phyloP scores from a whole-genome alignment of 2,329 filamentous ascomycete species.

The Dothistroma pini region DNA sequence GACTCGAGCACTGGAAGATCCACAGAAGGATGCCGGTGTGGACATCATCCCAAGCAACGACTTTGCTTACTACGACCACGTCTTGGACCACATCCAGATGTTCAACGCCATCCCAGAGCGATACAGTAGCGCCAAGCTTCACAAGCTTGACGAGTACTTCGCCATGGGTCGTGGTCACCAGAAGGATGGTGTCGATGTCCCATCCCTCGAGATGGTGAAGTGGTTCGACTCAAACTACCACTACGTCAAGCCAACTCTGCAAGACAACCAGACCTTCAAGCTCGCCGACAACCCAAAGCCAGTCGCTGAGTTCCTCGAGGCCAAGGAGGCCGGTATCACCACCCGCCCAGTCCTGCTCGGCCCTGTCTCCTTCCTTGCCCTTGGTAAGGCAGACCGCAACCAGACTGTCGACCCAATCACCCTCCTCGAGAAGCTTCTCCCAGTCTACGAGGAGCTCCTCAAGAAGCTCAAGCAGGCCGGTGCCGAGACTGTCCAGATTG shows the following conservation, averaged over 20 bases:
- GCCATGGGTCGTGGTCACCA: constrained; percentile 99
- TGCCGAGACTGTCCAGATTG: constrained; percentile 95
- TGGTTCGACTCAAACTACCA: constrained; percentile 99
- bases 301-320: constrained; percentile 89
- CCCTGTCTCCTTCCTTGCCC: constrained; percentile 94
- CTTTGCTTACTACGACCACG: constrained; percentile 98
- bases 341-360: constrained; percentile 94
- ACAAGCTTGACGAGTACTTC: constrained; percentile 94
- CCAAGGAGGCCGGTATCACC: constrained; percentile 90
- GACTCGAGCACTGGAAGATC: constrained; percentile 98
- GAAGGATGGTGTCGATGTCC: constrained; percentile 89
- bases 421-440: constrained; percentile 87
- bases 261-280: constrained; percentile 95
- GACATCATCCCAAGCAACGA: constrained; percentile 99
- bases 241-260: constrained; percentile 98
- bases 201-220: constrained; percentile 93
- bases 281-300: constrained; percentile 86
- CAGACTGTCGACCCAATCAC: constrained; percentile 91
- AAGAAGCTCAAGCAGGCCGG: constrained; percentile 92
- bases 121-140: constrained; percentile 85
- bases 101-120: constrained; percentile 91
- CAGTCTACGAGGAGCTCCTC: constrained; percentile 91
- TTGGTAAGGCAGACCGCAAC: constrained; percentile 96
- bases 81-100: constrained; percentile 96
- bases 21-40: constrained; percentile 99